These are phyloP conservation scores for Xerocomellus chrysenteron DNA, from an alignment of 768 basidiomycete genomes.

Conservation along the genomic window DNA sequence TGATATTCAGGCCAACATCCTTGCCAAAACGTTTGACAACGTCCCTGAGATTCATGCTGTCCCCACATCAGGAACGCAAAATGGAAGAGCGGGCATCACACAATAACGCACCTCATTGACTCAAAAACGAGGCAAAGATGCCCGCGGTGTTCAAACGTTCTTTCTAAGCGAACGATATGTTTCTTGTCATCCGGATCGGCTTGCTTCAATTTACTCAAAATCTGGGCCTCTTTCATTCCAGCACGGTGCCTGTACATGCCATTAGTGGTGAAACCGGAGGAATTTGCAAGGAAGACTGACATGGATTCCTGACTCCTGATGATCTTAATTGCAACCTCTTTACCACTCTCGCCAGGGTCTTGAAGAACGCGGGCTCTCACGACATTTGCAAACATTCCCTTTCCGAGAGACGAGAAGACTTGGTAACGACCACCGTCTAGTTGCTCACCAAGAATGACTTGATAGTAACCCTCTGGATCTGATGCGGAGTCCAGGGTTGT, in stretches of 20 bases:
- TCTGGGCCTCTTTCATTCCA: constrained; percentile 88
- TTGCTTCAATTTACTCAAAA: constrained; percentile 80
- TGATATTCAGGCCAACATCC: constrained; percentile 93
- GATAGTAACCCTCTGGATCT: constrained; percentile 95
- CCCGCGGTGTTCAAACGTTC: constrained; percentile 96
- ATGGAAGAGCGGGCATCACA: constrained; percentile 1
- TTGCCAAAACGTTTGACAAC: constrained; percentile 98
- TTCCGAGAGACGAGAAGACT: constrained; percentile 92
- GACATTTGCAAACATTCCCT: constrained; percentile 99
- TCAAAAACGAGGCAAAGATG: constrained; percentile 97
- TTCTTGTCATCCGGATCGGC: constrained; percentile 97
- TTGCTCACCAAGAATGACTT: constrained; percentile 90
- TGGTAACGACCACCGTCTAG: constrained; percentile 91
- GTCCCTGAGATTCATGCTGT: constrained; percentile 95
- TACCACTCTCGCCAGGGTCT: constrained; percentile 52
- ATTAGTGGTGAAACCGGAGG: constrained; percentile 3
- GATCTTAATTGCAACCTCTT: constrained; percentile 97
- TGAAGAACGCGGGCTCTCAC: constrained; percentile 83
- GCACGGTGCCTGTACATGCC: constrained; percentile 76
- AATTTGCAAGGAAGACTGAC: constrained; percentile 47
- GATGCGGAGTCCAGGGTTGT: constrained; percentile 87
- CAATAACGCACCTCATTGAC: constrained; percentile 67
- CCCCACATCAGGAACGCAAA: constrained; percentile 11
- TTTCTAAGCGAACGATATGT: constrained; percentile 88
- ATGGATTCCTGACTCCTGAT: constrained; percentile 95